phyloP scores from a whole-genome alignment of 805 yeast genomes.

The Wickerhamomyces canadensis region DNA sequence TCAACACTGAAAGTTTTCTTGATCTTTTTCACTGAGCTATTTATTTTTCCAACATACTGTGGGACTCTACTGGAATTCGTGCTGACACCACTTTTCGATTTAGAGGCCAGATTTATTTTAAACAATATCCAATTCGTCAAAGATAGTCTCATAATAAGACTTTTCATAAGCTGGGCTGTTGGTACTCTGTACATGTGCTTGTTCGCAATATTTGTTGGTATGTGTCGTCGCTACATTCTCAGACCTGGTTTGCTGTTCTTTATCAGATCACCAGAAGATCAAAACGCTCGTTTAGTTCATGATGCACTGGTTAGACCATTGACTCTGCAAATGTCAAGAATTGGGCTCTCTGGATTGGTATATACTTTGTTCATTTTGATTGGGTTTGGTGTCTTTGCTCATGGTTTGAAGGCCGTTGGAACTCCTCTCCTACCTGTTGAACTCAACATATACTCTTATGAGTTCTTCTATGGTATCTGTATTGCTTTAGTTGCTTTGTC shows the following conservation, averaged over 20 bases:
- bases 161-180: conserved; percentile 41
- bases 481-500: conserved; percentile 1
- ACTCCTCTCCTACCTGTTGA: conserved; percentile 18
- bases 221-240: conserved; percentile 66
- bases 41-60: conserved; percentile 83
- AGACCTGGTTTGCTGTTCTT: conserved; percentile 89
- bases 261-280: conserved; percentile 92
- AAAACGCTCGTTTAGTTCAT: conserved; percentile 77
- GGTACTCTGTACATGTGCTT: conserved; percentile 87
- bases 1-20: conserved; percentile 70
- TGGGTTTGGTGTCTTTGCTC: conserved; percentile 56
- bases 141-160: neutral
- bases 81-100: conserved; percentile 49
- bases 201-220: conserved; percentile 81
- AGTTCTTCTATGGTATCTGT: neutral
- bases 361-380: conserved; percentile 66
- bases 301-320: conserved; percentile 83
- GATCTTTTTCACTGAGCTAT: conserved; percentile 71
- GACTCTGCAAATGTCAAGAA: conserved; percentile 63
- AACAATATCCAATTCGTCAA: conserved; percentile 1
- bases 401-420: conserved; percentile 12
- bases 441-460: neutral
- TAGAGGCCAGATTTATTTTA: conserved; percentile 3
- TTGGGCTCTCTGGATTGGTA: conserved; percentile 65
- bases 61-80: conserved; percentile 74